Evolutionary conservation across 1,284 basidiomycete species (phyloP), one percentile per base, ranked within the genome.

Genomic region (Xerocomus amazonicus): DNA sequence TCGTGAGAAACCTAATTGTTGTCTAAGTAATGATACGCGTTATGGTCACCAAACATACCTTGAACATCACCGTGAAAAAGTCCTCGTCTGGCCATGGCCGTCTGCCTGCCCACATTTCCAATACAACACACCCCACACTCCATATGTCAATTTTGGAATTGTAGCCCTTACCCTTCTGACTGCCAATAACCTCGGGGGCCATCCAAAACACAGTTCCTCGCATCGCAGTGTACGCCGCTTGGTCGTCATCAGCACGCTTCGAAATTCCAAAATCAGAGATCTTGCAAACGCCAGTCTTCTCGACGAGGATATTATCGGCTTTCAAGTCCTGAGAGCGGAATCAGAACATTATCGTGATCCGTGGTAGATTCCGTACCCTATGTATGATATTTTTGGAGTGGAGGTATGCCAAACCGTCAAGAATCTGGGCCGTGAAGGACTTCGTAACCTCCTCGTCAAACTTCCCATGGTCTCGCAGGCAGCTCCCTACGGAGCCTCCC

Each of bases 131-230:
- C 1, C 96, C 96, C 4, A 99, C 80, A 65, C 90, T 93, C 97
- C 96, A 99, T 57, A 99, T 97, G 66, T 99, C 97, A 33, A 97
- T 87, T 71, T 99, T 99, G 60, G 89, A 92, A 59, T 90, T 93
- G 69, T 99, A 99, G 0, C 92, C 86, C 56, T 86, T 86, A 26
- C 66, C 63, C 61, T 86, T 83, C 62, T 89, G 83, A 32, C 86
- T 84, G 54, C 90, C 82, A 52, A 96, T 83, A 34, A 99, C 92
- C 72, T 99, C 96, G 1, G 96, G 97, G 7, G 97, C 96, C 96
- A 99, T 99, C 92, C 97, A 99, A 69, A 97, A 99, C 42, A 98
- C 89, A 14, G 92, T 95, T 16, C 97, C 97, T 70, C 94, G 91
- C 87, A 99, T 90, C 43, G 91, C 90, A 2, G 92, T 95, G 51